A percentile compares a stretch with the other conserved stretches of the same genome.
Evolutionary conservation across 2,329 filamentous ascomycete genomes (phyloP).

Genomic region (Calonectria pauciramosa): DNA sequence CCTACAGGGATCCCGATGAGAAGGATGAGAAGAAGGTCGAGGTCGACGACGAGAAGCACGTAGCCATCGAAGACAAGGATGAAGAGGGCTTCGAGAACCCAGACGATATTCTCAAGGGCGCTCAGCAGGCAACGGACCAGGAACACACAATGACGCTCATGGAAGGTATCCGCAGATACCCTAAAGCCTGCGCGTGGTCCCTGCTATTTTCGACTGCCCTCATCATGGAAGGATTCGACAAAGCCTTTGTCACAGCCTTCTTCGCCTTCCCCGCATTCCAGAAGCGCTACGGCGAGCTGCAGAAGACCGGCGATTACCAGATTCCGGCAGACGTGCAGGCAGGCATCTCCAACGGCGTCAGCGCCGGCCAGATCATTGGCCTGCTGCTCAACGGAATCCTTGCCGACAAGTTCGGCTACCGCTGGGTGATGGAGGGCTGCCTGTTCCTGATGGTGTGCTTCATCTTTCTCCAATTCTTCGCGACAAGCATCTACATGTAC

Average conservation of each 20-base stretch:
- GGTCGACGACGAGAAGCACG: neutral
- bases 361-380: slow-evolving; percentile 63
- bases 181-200: slow-evolving; percentile 53
- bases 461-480: slow-evolving; percentile 64
- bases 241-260: slow-evolving; percentile 55
- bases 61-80: slow-evolving; percentile 11
- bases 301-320: slow-evolving; percentile 55
- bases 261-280: slow-evolving; percentile 54
- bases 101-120: slow-evolving; percentile 33
- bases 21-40: neutral
- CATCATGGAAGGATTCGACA: slow-evolving; percentile 58
- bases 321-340: slow-evolving; percentile 64
- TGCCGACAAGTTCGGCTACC: slow-evolving; percentile 60
- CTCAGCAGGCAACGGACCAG: slow-evolving; percentile 32
- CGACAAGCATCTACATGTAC: slow-evolving; percentile 54
- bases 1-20: neutral
- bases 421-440: slow-evolving; percentile 59
- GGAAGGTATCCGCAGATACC: slow-evolving; percentile 55
- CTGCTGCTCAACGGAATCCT: slow-evolving; percentile 62
- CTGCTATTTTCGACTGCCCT: slow-evolving; percentile 54
- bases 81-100: slow-evolving; percentile 25
- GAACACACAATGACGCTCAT: slow-evolving; percentile 50
- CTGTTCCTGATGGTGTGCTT: slow-evolving; percentile 56
- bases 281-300: slow-evolving; percentile 52
- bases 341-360: slow-evolving; percentile 60